A percentile compares a stretch with the other conserved stretches of the same genome.
Evolutionary conservation across 345 rosid genomes (phyloP).

Genomic region (Pugionium cornutum): DNA sequence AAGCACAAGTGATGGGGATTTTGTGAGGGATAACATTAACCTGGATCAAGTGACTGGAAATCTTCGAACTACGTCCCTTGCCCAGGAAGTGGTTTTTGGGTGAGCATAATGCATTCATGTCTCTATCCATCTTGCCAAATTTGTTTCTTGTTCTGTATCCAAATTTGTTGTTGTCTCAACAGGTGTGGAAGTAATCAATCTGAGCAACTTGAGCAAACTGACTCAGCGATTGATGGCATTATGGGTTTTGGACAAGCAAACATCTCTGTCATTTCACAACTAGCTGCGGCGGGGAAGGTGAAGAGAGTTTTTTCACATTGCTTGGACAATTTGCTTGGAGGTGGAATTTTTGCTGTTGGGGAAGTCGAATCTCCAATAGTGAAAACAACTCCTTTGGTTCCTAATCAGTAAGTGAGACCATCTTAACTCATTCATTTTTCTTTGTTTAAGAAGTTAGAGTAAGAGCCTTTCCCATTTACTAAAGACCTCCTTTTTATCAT

Average conservation of each 20-base stretch:
- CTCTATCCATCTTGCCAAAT: not conserved
- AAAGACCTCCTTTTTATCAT: not conserved
- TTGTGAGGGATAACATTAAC: constrained; percentile 36
- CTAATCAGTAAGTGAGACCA: constrained; percentile 66
- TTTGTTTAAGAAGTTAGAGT: not conserved
- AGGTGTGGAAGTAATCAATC: constrained; percentile 85
- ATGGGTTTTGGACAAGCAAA: constrained; percentile 92
- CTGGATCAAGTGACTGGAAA: constrained; percentile 38
- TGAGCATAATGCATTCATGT: not conserved
- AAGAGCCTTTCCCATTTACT: not conserved
- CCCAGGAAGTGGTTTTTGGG: constrained; percentile 37
- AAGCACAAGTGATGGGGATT: constrained; percentile 41
- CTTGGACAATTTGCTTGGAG: constrained; percentile 70
- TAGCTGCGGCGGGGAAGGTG: constrained; percentile 65
- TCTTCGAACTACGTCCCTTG: constrained; percentile 28
- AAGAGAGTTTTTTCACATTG: constrained; percentile 82
- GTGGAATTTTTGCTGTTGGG: constrained; percentile 89
- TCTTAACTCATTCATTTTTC: constrained; percentile 24
- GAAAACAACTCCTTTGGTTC: constrained; percentile 73
- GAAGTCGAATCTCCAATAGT: constrained; percentile 71
- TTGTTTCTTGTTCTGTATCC: not conserved
- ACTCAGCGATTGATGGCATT: constrained; percentile 86
- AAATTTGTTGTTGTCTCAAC: constrained; percentile 5
- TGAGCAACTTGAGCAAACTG: constrained; percentile 71
- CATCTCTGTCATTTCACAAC: constrained; percentile 82